Evolutionary conservation across 2,329 filamentous ascomycete species (phyloP).

Genomic region (Dactylellina sp.): DNA sequence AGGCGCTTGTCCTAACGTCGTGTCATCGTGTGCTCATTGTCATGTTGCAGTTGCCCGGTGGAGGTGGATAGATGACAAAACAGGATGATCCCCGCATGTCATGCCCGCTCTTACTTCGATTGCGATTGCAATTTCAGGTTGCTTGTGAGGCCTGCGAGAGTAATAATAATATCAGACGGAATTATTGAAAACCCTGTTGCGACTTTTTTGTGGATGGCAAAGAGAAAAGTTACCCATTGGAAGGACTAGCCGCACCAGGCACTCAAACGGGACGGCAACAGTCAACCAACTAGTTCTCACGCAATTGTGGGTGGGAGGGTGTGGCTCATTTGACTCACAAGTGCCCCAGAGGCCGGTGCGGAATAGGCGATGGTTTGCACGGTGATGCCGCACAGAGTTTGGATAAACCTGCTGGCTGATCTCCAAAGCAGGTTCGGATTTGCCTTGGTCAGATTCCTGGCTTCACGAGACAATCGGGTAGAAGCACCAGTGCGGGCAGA

Average conservation of each 20-base stretch:
- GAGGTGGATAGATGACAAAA: slow-evolving; percentile 20
- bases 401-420: background rate
- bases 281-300: too few species aligned
- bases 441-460: slow-evolving; percentile 7
- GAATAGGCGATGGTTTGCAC: background rate
- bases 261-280: background rate
- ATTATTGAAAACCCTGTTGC: slow-evolving; percentile 17
- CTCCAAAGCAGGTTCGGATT: slow-evolving; percentile 8
- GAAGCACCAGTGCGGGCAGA: slow-evolving; percentile 1
- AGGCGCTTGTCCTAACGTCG: slow-evolving; percentile 51
- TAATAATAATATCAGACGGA: slow-evolving; percentile 22
- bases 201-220: slow-evolving; percentile 13
- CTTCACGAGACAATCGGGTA: background rate
- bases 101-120: slow-evolving; percentile 36
- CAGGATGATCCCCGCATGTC: slow-evolving; percentile 53
- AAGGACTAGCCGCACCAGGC: slow-evolving; percentile 37
- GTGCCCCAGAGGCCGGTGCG: slow-evolving; percentile 11
- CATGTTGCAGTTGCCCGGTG: slow-evolving; percentile 42
- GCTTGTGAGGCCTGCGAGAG: slow-evolving; percentile 25
- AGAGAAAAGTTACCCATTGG: background rate
- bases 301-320: too few species aligned
- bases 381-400: slow-evolving; percentile 8
- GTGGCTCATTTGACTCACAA: slow-evolving; percentile 22
- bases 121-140: slow-evolving; percentile 35
- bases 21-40: slow-evolving; percentile 54